Base-by-base conservation (phyloP, 2,329 filamentous ascomycete species). In the Chrysosphaeria jannelii region DNA sequence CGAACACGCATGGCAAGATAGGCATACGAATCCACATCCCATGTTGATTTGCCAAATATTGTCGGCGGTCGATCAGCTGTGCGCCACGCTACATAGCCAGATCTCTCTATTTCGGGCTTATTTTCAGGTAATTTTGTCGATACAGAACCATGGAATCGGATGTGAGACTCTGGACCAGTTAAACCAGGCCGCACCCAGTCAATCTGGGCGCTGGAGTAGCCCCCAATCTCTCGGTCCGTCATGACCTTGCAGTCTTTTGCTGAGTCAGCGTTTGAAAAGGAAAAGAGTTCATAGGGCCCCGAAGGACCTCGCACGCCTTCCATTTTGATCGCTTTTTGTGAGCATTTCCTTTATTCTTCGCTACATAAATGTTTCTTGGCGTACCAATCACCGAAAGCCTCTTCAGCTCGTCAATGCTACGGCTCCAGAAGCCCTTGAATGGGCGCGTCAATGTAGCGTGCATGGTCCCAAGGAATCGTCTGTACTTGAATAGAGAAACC, bases 1-100 rank as follows among this genome's bases (percentile, higher is more conserved):
- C 78, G 85, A 35, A 97, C 56, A 9, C 79, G 68, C 37, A 97
- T 45, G 0, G 76, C 81, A 7, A 97, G 64, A 44, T 78, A 91
- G 8, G 57, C 50, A 45, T 89, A 93, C 3, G 72, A 66, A 36
- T 90, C 79, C 24, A 91, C 68, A 39, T 93, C 69, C 75, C 76
- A 91, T 12, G 76, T 48, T 16, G 71, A 53, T 26, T 66, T 68
- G 19, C 85, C 85, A 37, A 93, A 90, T n/a, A 90, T 43, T 11
- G 75, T 88, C 6, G 62, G 47, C 4, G 56, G 57, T 22, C 66
- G 60, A 37, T 90, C 76, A 23, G 60, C 53, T 11, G 88, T 93
- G 27, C 81, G 58, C 53, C 76, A 97, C 3, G 70, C 85, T 2
- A 85, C 79, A 41, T 81, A 97, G 21, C 85, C 85, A 28, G 64